Evolutionary conservation across 2,329 filamentous ascomycete species (phyloP), one percentile per base, ranked within the genome.

Genomic region (Furcasterigmium furcatum): DNA sequence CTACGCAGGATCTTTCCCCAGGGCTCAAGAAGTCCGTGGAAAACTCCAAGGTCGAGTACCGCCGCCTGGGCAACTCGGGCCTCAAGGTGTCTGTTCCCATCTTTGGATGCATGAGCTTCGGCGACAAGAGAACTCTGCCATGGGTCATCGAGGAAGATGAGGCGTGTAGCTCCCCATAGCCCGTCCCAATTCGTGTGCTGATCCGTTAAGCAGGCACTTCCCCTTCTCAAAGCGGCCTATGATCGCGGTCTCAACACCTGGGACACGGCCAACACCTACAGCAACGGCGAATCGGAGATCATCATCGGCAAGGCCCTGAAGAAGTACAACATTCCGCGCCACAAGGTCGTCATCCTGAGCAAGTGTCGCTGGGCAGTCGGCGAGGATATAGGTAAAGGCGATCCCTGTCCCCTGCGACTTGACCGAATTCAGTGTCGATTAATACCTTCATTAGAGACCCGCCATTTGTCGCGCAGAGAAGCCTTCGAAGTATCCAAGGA

Each of bases 81-180:
- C 75, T 87, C 13, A 75, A 74, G 44, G 70, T 85, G 36, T 85
- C 82, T 0, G 74, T 78, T 41, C 77, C 84, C 34, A 82, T 87
- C 46, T 68, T 87, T 32, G 84, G 84, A 0, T 74, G 74, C 48
- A 86, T 86, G 82, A 76, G 71, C 56, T 79, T 83, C 48, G 83
- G 83, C 19, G 67, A 73, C 48, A 59, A 66, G 1, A 61, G 72
- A 34, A 76, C 74, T 58, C 67, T 76, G 45, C 57, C 66, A 5
- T 85, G 80, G 79, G 74, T 76, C n/a, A 54, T 82, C 41, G 69
- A 77, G 30, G 80, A 84, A 57, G 77, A 74, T 14, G 71, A 77
- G 34, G 50, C 46, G 22, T 8, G 27, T 44, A 6, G 16, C 12
- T 10, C 7, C 10, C 34, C 9, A 16, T 3, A 9, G 9, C 32